These are phyloP conservation scores for Paramecium sexaurelia DNA, from an alignment of 73 alveolate genomes.

Conservation along the genomic window DNA sequence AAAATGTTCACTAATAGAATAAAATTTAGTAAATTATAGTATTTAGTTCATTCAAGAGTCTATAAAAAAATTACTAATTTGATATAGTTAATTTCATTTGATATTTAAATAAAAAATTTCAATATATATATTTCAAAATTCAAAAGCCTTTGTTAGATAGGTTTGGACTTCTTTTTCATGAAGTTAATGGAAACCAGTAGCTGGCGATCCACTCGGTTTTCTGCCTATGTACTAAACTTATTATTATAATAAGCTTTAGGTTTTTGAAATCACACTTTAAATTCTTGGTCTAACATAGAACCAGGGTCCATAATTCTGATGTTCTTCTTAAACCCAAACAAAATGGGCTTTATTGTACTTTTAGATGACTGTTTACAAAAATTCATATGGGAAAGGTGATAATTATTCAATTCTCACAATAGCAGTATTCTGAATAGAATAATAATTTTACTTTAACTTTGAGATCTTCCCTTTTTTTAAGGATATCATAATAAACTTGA, in stretches of 20 bases:
- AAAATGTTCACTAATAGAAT: too few relatives aligned
- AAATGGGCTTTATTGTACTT: constrained; percentile 56
- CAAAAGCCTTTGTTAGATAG: constrained; percentile 34
- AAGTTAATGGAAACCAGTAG: constrained; percentile 56
- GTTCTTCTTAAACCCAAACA: constrained; percentile 69
- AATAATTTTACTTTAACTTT: constrained; percentile 26
- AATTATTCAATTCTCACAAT: constrained; percentile 66
- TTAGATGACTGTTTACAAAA: neutral
- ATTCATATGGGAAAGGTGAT: constrained; percentile 70
- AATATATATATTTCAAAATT: neutral
- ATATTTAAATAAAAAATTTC: too few relatives aligned
- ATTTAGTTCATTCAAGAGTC: too few relatives aligned
- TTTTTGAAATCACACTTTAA: constrained; percentile 12
- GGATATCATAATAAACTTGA: constrained; percentile 80
- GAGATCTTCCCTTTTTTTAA: constrained; percentile 43
- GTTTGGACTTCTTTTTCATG: constrained; percentile 1
- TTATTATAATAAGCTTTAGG: neutral
- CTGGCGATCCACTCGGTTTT: constrained; percentile 65
- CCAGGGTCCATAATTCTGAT: constrained; percentile 68
- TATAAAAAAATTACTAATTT: too few relatives aligned
- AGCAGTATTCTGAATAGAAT: constrained; percentile 51
- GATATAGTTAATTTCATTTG: too few relatives aligned
- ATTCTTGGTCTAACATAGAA: constrained; percentile 57
- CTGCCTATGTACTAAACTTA: constrained; percentile 50
- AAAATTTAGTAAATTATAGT: too few relatives aligned